phyloP scores from a whole-genome alignment of 1,284 basidiomycete genomes.

The Puccinia polysora region DNA sequence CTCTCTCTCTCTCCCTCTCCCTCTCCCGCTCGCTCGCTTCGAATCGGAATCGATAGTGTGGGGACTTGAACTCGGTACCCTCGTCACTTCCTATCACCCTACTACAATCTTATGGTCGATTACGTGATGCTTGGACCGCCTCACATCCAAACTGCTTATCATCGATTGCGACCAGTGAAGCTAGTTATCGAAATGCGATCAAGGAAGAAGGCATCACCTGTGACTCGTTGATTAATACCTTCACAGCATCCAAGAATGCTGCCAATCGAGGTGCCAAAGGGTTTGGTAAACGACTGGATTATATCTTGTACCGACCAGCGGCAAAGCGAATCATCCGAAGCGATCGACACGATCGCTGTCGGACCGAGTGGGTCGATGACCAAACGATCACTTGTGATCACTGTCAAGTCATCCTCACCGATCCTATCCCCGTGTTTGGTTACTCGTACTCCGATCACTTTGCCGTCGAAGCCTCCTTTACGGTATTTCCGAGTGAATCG shows the following conservation, averaged over 20 bases:
- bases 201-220: conserved; percentile 76
- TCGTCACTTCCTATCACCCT: conserved; percentile 78
- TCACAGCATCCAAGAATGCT: conserved; percentile 67
- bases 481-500: conserved; percentile 56
- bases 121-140: conserved; percentile 59
- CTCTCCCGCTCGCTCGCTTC: too few species aligned
- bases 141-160: conserved; percentile 50
- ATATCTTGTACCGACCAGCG: conserved; percentile 64
- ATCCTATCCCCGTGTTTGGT: conserved; percentile 64
- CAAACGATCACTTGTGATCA: conserved; percentile 26
- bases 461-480: conserved; percentile 73
- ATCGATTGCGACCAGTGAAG: conserved; percentile 44
- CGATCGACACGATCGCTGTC: conserved; percentile 21
- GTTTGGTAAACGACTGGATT: conserved; percentile 87
- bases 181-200: conserved; percentile 61
- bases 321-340: conserved; percentile 16
- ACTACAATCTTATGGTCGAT: conserved; percentile 67
- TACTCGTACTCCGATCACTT: conserved; percentile 97
- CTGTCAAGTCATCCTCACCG: conserved; percentile 68
- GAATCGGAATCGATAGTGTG: conserved; percentile 60
- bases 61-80: conserved; percentile 93
- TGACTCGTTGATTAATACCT: conserved; percentile 87
- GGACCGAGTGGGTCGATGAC: conserved; percentile 32
- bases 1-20: background rate
- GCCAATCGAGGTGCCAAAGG: conserved; percentile 50